Conservation (phyloP, 2,329 filamentous ascomycete genomes). For the Orbilia brochopaga region DNA sequence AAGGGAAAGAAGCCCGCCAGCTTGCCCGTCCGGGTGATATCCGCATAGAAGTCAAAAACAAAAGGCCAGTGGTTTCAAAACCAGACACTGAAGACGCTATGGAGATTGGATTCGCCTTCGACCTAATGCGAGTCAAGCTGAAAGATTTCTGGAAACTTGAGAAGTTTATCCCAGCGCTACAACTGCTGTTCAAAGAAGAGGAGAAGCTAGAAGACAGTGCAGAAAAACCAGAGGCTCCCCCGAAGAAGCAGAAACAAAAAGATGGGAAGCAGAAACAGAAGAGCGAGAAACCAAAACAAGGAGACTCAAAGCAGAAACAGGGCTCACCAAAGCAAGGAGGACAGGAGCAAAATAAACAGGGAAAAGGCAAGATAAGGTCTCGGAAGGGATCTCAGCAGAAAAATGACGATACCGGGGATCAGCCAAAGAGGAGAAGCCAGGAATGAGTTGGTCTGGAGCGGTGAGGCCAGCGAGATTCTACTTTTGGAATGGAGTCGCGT, state of each 20-base stretch:
- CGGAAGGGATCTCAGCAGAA: background rate
- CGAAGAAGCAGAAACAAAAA: constrained; percentile 37
- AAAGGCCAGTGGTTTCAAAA: constrained; percentile 40
- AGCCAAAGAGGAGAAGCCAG: background rate
- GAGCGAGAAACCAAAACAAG: too few relatives aligned
- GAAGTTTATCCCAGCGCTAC: constrained; percentile 67
- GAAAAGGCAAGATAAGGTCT: background rate
- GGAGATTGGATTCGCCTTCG: constrained; percentile 75
- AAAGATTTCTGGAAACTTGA: constrained; percentile 73
- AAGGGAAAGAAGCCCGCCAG: constrained; percentile 13
- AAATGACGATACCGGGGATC: background rate
- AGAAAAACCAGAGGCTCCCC: constrained; percentile 52
- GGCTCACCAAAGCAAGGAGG: constrained; percentile 40
- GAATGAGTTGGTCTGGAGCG: too few relatives aligned
- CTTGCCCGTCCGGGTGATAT: constrained; percentile 7
- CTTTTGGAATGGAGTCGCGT: too few relatives aligned
- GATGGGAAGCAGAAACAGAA: constrained; percentile 51
- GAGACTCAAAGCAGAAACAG: constrained; percentile 55
- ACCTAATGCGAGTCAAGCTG: constrained; percentile 76
- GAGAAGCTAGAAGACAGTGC: constrained; percentile 53
- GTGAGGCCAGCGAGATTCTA: too few relatives aligned
- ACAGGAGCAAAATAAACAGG: constrained; percentile 34
- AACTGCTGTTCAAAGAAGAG: constrained; percentile 64
- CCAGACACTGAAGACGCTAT: constrained; percentile 59
- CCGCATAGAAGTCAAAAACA: background rate